Conservation (phyloP, 2,329 filamentous ascomycete species). For the Pseudocercospora eumusae region DNA sequence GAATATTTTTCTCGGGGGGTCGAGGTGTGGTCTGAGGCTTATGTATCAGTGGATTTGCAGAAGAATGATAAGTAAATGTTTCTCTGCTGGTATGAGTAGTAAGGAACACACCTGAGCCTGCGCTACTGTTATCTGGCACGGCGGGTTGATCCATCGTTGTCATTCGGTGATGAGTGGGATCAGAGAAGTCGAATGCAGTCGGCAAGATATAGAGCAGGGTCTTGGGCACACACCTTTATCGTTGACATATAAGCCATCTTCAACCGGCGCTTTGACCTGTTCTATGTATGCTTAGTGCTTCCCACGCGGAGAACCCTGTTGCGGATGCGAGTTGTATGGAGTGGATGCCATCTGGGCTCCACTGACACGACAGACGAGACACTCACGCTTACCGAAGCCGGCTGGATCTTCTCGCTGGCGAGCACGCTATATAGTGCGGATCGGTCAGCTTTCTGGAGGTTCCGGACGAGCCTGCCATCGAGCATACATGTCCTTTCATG, state of each 20-base stretch:
- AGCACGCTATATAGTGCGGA: neutral
- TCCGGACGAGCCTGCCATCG: neutral
- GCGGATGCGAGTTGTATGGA: neutral
- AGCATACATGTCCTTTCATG: neutral
- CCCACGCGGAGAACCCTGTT: constrained; percentile 13
- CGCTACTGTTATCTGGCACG: neutral
- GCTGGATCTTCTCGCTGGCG: neutral
- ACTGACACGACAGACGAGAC: constrained; percentile 6
- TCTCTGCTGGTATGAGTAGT: neutral
- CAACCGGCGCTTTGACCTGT: neutral
- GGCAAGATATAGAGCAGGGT: neutral
- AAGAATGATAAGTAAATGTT: neutral
- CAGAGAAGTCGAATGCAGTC: neutral
- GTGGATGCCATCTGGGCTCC: neutral
- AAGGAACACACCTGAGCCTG: neutral
- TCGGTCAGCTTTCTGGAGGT: neutral
- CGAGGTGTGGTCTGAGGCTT: neutral
- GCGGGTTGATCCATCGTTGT: neutral
- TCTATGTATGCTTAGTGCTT: neutral
- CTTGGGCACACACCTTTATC: neutral
- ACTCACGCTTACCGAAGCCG: neutral
- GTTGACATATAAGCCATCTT: neutral
- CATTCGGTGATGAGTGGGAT: neutral
- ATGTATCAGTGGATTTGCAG: neutral
- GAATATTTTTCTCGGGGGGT: neutral